Evolutionary conservation across 345 rosid genomes (phyloP).

Genomic region (Eucalyptus tenuipes): DNA sequence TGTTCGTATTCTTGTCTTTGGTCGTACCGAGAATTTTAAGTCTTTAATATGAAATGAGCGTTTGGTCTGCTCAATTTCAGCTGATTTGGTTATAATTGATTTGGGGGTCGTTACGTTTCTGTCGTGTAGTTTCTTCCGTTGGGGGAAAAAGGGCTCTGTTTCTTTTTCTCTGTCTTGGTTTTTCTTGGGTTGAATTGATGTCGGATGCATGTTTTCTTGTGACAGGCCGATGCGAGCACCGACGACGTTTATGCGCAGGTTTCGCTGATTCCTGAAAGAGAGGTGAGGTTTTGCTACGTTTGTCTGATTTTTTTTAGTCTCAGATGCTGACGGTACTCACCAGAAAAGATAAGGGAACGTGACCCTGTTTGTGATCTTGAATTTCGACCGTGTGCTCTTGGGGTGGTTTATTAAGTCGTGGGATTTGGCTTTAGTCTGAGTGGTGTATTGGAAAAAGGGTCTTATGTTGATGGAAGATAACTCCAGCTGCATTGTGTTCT

Average conservation of each 20-base stretch:
- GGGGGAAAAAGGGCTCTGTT: neutral
- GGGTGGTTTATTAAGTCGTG: neutral
- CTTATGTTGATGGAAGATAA: neutral
- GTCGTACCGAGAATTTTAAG: neutral
- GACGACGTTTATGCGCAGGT: conserved; percentile 97
- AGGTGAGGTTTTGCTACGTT: conserved; percentile 31
- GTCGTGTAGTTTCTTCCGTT: neutral
- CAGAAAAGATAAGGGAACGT: neutral
- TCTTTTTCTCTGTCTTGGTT: neutral
- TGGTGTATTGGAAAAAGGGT: neutral
- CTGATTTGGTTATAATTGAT: neutral
- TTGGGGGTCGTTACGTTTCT: neutral
- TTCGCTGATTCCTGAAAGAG: conserved; percentile 61
- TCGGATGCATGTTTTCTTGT: conserved; percentile 4
- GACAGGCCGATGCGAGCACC: conserved; percentile 79
- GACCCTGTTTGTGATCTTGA: neutral
- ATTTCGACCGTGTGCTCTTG: neutral
- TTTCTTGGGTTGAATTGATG: neutral
- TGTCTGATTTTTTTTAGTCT: neutral
- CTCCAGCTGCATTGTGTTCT: neutral
- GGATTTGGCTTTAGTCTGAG: neutral
- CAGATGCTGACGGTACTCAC: neutral
- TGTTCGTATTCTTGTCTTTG: neutral
- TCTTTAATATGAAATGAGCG: neutral
- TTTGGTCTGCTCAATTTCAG: neutral